Percentiles rank a stretch among this genome's conserved stretches.
Conservation (phyloP, 768 basidiomycete species). For the Mrakia hoshinonis region DNA sequence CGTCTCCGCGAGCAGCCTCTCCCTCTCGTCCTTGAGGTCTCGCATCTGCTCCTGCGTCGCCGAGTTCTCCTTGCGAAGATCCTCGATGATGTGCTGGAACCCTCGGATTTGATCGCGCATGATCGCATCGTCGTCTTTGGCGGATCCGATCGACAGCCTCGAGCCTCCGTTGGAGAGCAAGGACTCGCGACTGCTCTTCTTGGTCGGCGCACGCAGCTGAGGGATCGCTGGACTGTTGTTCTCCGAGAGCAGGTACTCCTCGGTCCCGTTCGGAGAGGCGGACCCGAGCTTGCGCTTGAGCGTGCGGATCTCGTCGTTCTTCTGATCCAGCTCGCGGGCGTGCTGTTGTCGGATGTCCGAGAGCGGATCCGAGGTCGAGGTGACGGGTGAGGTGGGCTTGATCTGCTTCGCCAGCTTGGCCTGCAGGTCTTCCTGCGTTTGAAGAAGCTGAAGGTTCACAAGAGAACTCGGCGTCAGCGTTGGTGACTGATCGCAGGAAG, state of each 20-base stretch:
- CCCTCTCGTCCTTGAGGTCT: conserved; percentile 68
- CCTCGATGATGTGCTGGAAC: conserved; percentile 76
- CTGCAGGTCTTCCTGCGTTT: conserved; percentile 11
- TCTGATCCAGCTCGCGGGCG: not conserved
- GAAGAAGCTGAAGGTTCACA: not conserved
- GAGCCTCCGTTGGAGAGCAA: not conserved
- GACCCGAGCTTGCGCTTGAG: conserved; percentile 2
- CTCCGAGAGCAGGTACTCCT: not conserved
- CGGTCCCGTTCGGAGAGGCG: not conserved
- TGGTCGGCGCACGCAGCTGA: not conserved
- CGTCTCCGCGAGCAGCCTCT: conserved; percentile 55
- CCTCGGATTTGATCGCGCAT: conserved; percentile 63
- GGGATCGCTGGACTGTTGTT: not conserved
- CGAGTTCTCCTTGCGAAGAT: conserved; percentile 72
- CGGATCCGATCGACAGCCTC: conserved; percentile 16
- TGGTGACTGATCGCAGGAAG: not conserved
- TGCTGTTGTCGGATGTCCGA: not conserved
- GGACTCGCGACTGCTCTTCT: not conserved
- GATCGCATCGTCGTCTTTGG: conserved; percentile 32
- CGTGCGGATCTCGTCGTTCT: not conserved
- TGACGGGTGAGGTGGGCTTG: not conserved
- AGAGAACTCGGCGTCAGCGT: not conserved
- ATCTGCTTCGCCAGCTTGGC: not conserved
- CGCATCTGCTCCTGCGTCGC: conserved; percentile 56
- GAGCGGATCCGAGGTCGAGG: not conserved